Conservation (phyloP, 2,329 filamentous ascomycete genomes). For the Coccinonectria pachysandricola region DNA sequence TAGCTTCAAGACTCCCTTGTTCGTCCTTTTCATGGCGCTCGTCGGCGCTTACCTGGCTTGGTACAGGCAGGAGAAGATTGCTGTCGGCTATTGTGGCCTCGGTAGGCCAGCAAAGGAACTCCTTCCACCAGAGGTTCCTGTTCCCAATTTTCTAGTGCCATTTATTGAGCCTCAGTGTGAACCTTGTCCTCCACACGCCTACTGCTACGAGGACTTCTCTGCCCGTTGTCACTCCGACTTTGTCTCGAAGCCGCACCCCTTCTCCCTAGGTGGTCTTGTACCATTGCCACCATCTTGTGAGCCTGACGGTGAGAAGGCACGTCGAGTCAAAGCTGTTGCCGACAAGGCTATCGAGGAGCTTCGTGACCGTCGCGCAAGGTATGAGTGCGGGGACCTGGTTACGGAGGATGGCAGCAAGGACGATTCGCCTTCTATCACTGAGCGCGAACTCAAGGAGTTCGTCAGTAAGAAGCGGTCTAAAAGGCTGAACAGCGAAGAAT, state of each 20-base stretch:
- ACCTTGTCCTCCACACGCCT: conserved; percentile 80
- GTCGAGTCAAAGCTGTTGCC: conserved; percentile 76
- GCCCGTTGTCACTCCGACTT: conserved; percentile 82
- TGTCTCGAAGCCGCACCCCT: conserved; percentile 71
- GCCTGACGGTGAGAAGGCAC: conserved; percentile 84
- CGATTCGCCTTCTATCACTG: conserved; percentile 48
- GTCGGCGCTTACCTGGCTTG: conserved; percentile 65
- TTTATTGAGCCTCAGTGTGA: conserved; percentile 76
- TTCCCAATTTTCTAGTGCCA: conserved; percentile 63
- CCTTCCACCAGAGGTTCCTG: conserved; percentile 35
- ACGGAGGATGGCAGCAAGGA: conserved; percentile 50
- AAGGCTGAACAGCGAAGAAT: conserved; percentile 77
- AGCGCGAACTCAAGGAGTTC: conserved; percentile 66
- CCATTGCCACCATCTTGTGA: conserved; percentile 88
- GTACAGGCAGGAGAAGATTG: conserved; percentile 93
- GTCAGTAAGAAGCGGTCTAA: conserved; percentile 69
- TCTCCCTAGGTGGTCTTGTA: conserved; percentile 69
- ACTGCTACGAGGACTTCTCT: conserved; percentile 69
- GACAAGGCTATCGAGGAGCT: conserved; percentile 82
- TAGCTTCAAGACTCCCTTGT: conserved; percentile 53
- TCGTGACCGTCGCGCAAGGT: conserved; percentile 74
- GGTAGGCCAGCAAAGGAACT: conserved; percentile 51
- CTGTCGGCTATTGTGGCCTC: conserved; percentile 87
- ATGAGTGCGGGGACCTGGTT: conserved; percentile 70
- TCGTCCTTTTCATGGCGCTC: conserved; percentile 60